Evolutionary conservation across 1,139 yeast genomes (phyloP).

Genomic region (Nakaseomyces glabratus): DNA sequence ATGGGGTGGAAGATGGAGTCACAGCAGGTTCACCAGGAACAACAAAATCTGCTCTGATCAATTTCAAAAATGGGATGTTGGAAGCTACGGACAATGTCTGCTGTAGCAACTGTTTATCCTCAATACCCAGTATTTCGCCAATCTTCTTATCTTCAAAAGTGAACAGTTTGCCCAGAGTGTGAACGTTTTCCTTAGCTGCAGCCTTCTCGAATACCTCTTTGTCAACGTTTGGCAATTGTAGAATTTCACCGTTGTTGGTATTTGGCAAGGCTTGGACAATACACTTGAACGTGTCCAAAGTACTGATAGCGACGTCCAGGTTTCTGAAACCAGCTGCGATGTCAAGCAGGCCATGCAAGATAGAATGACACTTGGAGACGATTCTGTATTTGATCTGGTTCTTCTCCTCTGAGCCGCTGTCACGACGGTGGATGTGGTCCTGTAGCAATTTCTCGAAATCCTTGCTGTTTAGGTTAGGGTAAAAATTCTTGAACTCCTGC

Average conservation of each 20-base stretch:
- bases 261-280: conserved; percentile 70
- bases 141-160: conserved; percentile 49
- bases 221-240: conserved; percentile 74
- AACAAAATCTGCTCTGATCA: conserved; percentile 62
- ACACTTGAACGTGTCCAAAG: conserved; percentile 62
- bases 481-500: conserved; percentile 47
- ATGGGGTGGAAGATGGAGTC: conserved; percentile 67
- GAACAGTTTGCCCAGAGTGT: conserved; percentile 60
- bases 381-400: conserved; percentile 42
- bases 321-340: conserved; percentile 75
- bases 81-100: conserved; percentile 53
- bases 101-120: conserved; percentile 39
- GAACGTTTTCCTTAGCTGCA: conserved; percentile 37
- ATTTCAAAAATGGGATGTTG: conserved; percentile 59
- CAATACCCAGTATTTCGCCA: conserved; percentile 47
- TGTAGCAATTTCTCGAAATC: conserved; percentile 45
- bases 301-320: conserved; percentile 51
- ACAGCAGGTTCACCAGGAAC: conserved; percentile 81
- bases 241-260: conserved; percentile 49
- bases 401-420: conserved; percentile 33
- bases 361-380: conserved; percentile 53
- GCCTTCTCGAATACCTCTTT: conserved; percentile 29
- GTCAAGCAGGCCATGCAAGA: conserved; percentile 68
- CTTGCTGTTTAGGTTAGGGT: conserved; percentile 38
- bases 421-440: conserved; percentile 49